These are phyloP conservation scores for Paramecium pentaurelia DNA, from an alignment of 73 alveolate genomes.

Conservation along the genomic window DNA sequence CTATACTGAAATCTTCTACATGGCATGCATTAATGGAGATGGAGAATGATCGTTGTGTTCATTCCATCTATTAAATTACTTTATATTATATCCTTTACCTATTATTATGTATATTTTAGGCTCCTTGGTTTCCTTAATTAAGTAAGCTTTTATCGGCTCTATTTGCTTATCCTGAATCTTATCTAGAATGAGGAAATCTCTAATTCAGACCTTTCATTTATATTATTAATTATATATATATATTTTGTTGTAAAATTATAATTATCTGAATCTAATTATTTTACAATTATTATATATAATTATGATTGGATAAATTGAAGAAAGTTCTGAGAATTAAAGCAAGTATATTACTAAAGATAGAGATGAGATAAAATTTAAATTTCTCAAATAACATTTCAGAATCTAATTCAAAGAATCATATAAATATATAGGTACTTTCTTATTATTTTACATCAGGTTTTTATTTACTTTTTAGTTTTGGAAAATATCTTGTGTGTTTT, in stretches of 20 bases:
- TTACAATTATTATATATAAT: not conserved
- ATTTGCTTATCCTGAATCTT: conserved; percentile 15
- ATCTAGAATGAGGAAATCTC: conserved; percentile 24
- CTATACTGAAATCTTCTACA: not conserved
- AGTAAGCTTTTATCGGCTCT: not conserved
- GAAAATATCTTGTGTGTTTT: not conserved
- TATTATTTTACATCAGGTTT: not conserved
- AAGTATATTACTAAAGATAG: not conserved
- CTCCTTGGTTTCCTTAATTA: not conserved
- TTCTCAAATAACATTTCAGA: not conserved
- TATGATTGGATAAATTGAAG: not conserved
- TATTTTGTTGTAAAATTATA: not conserved
- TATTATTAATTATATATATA: not conserved
- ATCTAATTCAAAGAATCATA: not conserved
- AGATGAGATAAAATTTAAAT: not conserved
- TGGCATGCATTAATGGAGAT: conserved; percentile 16
- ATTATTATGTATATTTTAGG: not conserved
- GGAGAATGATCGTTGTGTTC: conserved; percentile 13
- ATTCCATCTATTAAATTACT: not conserved
- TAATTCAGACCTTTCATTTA: conserved; percentile 20
- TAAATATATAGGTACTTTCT: not conserved
- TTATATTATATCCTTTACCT: not conserved
- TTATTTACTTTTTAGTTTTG: not conserved
- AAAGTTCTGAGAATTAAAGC: not conserved
- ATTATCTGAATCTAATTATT: not conserved